Evolutionary conservation across 192 early-diverging fungal species (phyloP).

Genomic region (Umbelopsis sp.): DNA sequence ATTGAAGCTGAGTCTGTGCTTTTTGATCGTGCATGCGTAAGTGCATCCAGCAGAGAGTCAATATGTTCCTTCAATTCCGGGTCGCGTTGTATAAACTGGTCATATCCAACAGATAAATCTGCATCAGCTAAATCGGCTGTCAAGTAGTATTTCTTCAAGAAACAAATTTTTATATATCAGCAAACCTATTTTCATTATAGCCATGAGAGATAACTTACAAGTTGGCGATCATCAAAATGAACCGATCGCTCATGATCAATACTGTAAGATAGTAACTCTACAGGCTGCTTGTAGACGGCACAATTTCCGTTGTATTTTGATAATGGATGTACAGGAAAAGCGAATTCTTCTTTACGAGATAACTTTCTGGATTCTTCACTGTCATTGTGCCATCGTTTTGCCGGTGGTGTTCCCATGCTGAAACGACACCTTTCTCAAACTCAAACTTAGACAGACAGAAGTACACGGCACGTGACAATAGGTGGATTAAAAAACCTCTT

Average conservation of each 20-base stretch:
- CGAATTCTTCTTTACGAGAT: not conserved
- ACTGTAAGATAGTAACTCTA: constrained; percentile 67
- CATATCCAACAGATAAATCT: constrained; percentile 67
- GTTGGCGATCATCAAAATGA: constrained; percentile 61
- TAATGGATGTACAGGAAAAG: not conserved
- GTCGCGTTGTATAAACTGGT: constrained; percentile 69
- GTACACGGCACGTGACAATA: too few species aligned
- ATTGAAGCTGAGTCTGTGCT: not conserved
- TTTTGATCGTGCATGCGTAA: constrained; percentile 40
- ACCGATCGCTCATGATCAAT: constrained; percentile 58
- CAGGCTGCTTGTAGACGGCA: constrained; percentile 57
- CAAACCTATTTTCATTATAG: constrained; percentile 15
- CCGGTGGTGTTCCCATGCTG: not conserved
- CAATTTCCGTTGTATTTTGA: not conserved
- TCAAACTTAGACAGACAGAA: too few species aligned
- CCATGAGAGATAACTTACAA: constrained; percentile 40
- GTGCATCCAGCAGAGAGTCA: constrained; percentile 74
- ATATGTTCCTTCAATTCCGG: constrained; percentile 68
- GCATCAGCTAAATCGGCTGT: constrained; percentile 46
- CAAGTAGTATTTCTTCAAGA: constrained; percentile 57
- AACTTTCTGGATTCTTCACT: not conserved
- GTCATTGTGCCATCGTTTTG: not conserved
- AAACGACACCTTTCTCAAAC: too few species aligned
- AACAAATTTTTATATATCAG: not conserved
- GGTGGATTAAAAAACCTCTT: too few species aligned